Base-by-base conservation (phyloP, 148 eudicot genomes). In the Salicornia ramosissima region DNA sequence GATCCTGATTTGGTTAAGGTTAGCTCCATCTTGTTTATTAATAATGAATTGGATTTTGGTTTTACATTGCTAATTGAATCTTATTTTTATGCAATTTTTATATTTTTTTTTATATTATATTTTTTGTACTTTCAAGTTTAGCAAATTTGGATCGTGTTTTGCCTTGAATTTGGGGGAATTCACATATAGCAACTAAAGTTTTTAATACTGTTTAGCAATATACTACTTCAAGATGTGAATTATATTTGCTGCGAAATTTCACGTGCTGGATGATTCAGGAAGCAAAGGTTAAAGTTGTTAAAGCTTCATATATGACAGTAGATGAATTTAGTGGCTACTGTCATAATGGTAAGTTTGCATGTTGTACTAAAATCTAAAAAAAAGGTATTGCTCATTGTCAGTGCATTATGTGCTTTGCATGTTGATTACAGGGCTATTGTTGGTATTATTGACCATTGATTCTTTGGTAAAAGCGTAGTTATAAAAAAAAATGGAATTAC, bases 1-100 rank as follows among this genome's bases (percentile, higher is more conserved):
- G 81, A 90, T 78, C 88, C 98, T 39, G 56, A 64, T 72, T 75
- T 88, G 69, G 71, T 88, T 42, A 80, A 85, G 90, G 98, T 93
- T 68, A 36, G 82, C 77, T 25, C 30, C 1, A 4, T 5, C 45
- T 47, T 64, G 4, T n/a, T 46, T n/a, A 36, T 36, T 36, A 36
- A n/a, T n/a, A n/a, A n/a, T n/a, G n/a, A n/a, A n/a, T n/a, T n/a
- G n/a, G n/a, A n/a, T 24, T 51, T 33, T 53, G n/a, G 9, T 21
- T 67, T 39, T 11, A 21, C 26, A 3, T 50, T 50, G 1, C 14
- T n/a, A 18, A 9, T 18, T 18, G n/a, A 18, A 4, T 50, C 6
- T 21, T 0, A 29, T 14, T 22, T 36, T 45, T 1, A 31, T n/a
- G n/a, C n/a, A n/a, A n/a, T n/a, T n/a, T n/a, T n/a, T n/a, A n/a